phyloP scores from a whole-genome alignment of 768 basidiomycete species.

The Asterophora lycoperdoides region DNA sequence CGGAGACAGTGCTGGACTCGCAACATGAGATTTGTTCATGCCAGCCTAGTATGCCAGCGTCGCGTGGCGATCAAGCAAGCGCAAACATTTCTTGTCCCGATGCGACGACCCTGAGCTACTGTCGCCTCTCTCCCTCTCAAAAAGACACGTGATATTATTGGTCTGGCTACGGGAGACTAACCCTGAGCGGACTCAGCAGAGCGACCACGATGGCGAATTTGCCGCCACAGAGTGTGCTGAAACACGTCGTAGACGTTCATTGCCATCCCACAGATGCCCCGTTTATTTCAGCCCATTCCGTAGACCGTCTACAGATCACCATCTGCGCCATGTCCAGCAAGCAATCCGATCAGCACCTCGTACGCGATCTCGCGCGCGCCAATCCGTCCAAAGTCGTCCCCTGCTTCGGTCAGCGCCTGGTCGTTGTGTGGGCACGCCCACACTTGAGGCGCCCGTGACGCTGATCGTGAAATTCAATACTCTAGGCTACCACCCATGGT shows the following conservation, averaged over 20 bases:
- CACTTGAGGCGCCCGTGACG: constrained; percentile 4
- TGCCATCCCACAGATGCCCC: constrained; percentile 87
- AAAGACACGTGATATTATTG: no score
- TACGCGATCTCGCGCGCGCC: constrained; percentile 56
- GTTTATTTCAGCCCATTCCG: constrained; percentile 38
- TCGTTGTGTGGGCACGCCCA: constrained; percentile 9
- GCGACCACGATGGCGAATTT: constrained; percentile 11
- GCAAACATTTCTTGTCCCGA: not conserved
- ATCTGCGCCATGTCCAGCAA: constrained; percentile 83
- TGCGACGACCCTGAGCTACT: not conserved
- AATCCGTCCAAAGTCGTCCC: constrained; percentile 73
- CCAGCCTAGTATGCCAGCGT: no score
- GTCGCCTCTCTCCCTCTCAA: no score
- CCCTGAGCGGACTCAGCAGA: no score
- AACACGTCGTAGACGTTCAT: constrained; percentile 80
- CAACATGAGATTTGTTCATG: constrained; percentile 8
- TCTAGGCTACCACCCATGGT: constrained; percentile 93
- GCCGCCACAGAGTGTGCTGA: constrained; percentile 42
- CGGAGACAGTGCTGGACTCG: constrained; percentile 2
- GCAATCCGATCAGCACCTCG: constrained; percentile 63
- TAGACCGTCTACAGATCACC: constrained; percentile 56
- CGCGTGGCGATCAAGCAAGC: not conserved
- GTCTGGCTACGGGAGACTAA: no score
- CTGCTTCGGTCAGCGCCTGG: constrained; percentile 69
- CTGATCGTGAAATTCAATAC: constrained; percentile 6